phyloP scores from a whole-genome alignment of 129 eudicot genomes.

The Cynara cardunculus region DNA sequence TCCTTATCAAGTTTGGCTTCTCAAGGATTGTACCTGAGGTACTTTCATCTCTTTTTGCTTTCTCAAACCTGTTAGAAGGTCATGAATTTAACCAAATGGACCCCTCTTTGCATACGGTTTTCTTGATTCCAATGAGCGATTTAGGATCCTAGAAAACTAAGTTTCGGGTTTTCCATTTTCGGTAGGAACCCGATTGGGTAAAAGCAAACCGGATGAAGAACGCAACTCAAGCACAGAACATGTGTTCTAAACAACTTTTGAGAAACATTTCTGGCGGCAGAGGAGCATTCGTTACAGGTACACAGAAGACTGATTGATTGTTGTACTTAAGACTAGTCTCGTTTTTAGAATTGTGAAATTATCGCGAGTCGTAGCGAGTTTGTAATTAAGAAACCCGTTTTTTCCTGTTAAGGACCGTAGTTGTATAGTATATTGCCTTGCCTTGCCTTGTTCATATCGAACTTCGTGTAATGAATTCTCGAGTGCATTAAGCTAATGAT shows the following conservation, averaged over 20 bases:
- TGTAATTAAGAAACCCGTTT: not conserved
- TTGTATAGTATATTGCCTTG: not conserved
- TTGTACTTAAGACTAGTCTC: conserved; percentile 11
- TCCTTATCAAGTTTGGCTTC: conserved; percentile 84
- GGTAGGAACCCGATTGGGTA: conserved; percentile 95
- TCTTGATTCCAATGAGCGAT: not conserved
- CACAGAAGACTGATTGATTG: not conserved
- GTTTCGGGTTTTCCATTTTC: not conserved
- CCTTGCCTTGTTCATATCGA: not conserved
- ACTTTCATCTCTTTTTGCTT: not conserved
- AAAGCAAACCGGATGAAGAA: conserved; percentile 87
- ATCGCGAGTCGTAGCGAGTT: not conserved
- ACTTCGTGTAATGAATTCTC: not conserved
- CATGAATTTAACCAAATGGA: no score
- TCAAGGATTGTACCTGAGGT: conserved; percentile 91
- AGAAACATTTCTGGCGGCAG: conserved; percentile 63
- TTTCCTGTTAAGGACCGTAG: conserved; percentile 6
- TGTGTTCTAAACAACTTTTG: conserved; percentile 79
- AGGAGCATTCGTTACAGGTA: conserved; percentile 14
- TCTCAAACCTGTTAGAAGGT: not conserved
- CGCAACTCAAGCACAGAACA: conserved; percentile 73
- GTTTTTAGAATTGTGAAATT: not conserved
- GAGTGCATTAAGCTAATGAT: conserved; percentile 7
- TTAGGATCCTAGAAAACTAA: not conserved
- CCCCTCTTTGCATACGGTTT: not conserved